Percentiles rank a stretch among this genome's conserved stretches.
These are phyloP conservation scores for Heterobasidion irregulare DNA, from an alignment of 1,284 basidiomycete species.

Conservation along the genomic window DNA sequence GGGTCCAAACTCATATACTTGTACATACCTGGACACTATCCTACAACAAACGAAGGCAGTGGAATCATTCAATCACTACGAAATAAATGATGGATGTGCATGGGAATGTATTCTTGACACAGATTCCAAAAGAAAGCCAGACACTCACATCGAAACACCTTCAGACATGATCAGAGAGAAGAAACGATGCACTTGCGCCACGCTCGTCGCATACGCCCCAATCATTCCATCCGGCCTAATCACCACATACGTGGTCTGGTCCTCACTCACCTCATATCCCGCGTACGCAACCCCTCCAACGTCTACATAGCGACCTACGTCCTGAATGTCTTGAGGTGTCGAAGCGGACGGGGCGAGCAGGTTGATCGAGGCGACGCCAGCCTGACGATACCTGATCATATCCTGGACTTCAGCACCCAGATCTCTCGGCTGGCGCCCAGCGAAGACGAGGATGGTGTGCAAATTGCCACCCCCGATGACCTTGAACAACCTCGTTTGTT, in stretches of 20 bases:
- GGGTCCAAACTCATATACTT: no score
- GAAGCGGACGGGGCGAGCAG: conserved; percentile 5
- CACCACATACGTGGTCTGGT: conserved; percentile 8
- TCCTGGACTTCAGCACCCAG: not conserved
- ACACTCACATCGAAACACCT: not conserved
- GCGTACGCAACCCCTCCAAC: conserved; percentile 10
- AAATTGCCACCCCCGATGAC: conserved; percentile 13
- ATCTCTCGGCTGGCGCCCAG: not conserved
- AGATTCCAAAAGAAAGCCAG: not conserved
- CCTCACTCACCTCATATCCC: conserved; percentile 10
- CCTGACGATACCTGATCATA: not conserved
- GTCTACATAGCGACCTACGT: conserved; percentile 7
- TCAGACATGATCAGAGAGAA: conserved; percentile 3
- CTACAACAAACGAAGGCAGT: no score
- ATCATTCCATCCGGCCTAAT: conserved; percentile 19
- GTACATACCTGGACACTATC: no score
- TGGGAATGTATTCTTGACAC: no score
- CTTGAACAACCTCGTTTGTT: conserved; percentile 16
- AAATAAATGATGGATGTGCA: no score
- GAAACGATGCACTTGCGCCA: conserved; percentile 11
- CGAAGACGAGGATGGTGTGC: conserved; percentile 21
- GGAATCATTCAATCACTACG: no score
- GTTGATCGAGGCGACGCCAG: conserved; percentile 5
- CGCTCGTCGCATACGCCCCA: conserved; percentile 13
- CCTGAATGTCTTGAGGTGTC: not conserved